Percentiles rank a stretch among this genome's conserved stretches.
These are phyloP conservation scores for Saccharomycopsis oosterbeekiorum DNA, from an alignment of 805 yeast species.

Conservation along the genomic window DNA sequence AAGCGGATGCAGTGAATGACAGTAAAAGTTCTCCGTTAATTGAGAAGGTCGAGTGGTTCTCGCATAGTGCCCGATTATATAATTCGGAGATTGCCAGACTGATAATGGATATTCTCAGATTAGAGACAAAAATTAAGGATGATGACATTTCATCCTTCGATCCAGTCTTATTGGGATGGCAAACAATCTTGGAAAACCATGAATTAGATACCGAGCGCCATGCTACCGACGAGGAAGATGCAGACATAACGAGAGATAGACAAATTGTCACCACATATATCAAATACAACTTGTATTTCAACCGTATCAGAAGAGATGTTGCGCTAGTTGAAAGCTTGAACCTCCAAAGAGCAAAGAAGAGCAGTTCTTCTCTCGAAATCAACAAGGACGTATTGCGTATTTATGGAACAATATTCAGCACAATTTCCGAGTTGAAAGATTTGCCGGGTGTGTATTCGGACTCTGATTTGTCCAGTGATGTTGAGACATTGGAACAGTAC, in stretches of 20 bases:
- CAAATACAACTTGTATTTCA: slow-evolving; percentile 53
- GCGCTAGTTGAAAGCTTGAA: slow-evolving; percentile 32
- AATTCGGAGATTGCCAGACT: slow-evolving; percentile 66
- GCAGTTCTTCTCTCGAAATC: slow-evolving; percentile 17
- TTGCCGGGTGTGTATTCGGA: slow-evolving; percentile 91
- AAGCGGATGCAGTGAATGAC: slow-evolving; percentile 18
- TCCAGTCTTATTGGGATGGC: slow-evolving; percentile 51
- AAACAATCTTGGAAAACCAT: slow-evolving; percentile 56
- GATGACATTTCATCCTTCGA: slow-evolving; percentile 44
- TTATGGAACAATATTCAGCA: slow-evolving; percentile 40
- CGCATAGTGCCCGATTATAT: slow-evolving; percentile 50
- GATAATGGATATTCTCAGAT: slow-evolving; percentile 33
- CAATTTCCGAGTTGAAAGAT: slow-evolving; percentile 53
- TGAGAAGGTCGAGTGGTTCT: slow-evolving; percentile 46
- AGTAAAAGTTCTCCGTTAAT: slow-evolving; percentile 27
- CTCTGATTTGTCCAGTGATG: slow-evolving; percentile 49
- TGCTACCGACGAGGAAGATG: slow-evolving; percentile 33
- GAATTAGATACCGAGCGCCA: slow-evolving; percentile 41
- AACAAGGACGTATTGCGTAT: slow-evolving; percentile 36
- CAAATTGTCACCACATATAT: slow-evolving; percentile 71
- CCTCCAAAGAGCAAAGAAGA: slow-evolving; percentile 11
- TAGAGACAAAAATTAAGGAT: slow-evolving; percentile 25
- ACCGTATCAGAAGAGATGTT: slow-evolving; percentile 65
- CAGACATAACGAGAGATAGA: slow-evolving; percentile 54
- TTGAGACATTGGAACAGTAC: slow-evolving; percentile 39